A percentile compares a stretch with the other conserved stretches of the same genome.
Conservation (phyloP, 306 rosid genomes). For the Vachellia collinsii region DNA sequence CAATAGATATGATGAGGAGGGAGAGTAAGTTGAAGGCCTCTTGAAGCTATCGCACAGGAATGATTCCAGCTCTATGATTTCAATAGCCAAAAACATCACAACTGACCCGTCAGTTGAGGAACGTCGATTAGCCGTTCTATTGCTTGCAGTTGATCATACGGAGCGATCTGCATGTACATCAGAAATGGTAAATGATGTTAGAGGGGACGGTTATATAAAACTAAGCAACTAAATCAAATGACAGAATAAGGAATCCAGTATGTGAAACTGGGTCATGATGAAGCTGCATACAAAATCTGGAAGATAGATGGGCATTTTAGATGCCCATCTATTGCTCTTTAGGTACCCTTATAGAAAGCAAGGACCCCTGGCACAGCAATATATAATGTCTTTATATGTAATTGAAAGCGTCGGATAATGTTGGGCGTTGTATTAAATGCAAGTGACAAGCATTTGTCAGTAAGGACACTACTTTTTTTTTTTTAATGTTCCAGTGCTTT, state of each 20-base stretch:
- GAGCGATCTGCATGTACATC: constrained; percentile 73
- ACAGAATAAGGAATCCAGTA: neutral
- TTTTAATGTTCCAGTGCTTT: neutral
- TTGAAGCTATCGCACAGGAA: constrained; percentile 15
- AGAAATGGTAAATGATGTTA: constrained; percentile 21
- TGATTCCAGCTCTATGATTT: constrained; percentile 26
- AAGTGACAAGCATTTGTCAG: neutral
- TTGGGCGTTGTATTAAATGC: neutral
- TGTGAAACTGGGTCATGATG: neutral
- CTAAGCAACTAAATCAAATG: neutral
- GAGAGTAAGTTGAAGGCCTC: constrained; percentile 15
- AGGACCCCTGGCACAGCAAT: neutral
- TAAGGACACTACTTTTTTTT: neutral
- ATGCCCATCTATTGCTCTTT: neutral
- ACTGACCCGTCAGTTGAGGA: constrained; percentile 56
- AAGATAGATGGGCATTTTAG: neutral
- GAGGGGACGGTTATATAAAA: neutral
- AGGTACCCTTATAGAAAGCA: neutral
- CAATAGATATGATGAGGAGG: neutral
- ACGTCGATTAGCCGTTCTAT: constrained; percentile 77
- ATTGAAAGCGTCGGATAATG: neutral
- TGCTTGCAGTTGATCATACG: constrained; percentile 89
- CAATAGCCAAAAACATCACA: constrained; percentile 40
- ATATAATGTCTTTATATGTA: neutral
- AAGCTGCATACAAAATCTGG: neutral